Evolutionary conservation across 1,284 basidiomycete species (phyloP).

Genomic region (Boletus sp.): DNA sequence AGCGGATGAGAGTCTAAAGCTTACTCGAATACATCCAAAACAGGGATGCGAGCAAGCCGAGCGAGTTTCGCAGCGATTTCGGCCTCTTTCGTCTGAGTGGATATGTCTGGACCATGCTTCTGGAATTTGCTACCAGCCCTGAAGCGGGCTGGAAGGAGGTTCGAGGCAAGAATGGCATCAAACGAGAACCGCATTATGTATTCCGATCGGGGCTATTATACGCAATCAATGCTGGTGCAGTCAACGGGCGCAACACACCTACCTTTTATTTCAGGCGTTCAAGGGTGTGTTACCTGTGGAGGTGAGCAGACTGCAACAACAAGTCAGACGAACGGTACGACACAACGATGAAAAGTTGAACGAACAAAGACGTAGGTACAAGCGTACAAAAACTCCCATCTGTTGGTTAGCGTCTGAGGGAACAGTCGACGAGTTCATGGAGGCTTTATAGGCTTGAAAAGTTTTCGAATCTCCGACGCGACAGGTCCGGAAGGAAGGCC

Average conservation of each 20-base stretch:
- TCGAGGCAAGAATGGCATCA: slow-evolving; percentile 21
- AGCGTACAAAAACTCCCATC: slow-evolving; percentile 33
- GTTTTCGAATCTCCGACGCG: slow-evolving; percentile 29
- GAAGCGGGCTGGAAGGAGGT: slow-evolving; percentile 25
- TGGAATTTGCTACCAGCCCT: slow-evolving; percentile 17
- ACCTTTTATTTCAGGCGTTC: slow-evolving; percentile 24
- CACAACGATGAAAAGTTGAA: slow-evolving; percentile 6
- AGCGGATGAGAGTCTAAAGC: neutral
- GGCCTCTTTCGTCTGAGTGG: slow-evolving; percentile 21
- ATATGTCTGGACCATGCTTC: slow-evolving; percentile 32
- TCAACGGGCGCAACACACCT: neutral
- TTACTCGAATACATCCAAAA: slow-evolving; percentile 23
- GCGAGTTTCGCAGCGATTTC: slow-evolving; percentile 24
- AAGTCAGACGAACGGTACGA: slow-evolving; percentile 5
- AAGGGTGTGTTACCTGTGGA: slow-evolving; percentile 33
- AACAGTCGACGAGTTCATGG: neutral
- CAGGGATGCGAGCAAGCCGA: slow-evolving; percentile 27
- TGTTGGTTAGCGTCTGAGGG: slow-evolving; percentile 31
- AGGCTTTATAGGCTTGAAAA: slow-evolving; percentile 25
- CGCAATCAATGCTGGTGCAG: slow-evolving; percentile 8
- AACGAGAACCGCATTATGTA: slow-evolving; percentile 23
- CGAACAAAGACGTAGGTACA: slow-evolving; percentile 30
- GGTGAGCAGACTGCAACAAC: slow-evolving; percentile 23
- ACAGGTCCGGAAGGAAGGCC: slow-evolving; percentile 20
- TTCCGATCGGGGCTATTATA: slow-evolving; percentile 16